phyloP scores from a whole-genome alignment of 164 flowering plant species.

The Chloranthus sessilifolius region DNA sequence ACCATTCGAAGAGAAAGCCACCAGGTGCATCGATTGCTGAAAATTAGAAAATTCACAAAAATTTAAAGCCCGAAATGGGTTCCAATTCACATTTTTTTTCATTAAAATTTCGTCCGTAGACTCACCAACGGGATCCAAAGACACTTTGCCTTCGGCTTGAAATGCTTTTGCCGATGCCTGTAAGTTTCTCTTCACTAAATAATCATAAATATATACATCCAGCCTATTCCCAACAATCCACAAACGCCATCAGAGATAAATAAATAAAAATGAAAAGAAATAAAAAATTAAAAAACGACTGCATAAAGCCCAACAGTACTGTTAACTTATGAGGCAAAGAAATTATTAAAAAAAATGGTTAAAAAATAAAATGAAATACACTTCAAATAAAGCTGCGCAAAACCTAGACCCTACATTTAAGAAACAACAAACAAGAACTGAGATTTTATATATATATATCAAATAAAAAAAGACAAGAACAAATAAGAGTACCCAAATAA shows the following conservation, averaged over 20 bases:
- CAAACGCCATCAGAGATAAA: neutral
- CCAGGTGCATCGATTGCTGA: conserved; percentile 88
- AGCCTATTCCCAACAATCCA: conserved; percentile 38
- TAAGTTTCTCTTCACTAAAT: conserved; percentile 63
- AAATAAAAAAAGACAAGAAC: too few species aligned
- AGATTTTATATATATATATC: too few species aligned
- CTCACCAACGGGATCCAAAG: conserved; percentile 74
- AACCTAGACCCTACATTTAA: too few species aligned
- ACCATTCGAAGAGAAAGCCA: conserved; percentile 86
- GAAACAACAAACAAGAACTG: too few species aligned
- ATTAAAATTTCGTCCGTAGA: neutral
- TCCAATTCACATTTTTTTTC: neutral
- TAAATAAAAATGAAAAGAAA: neutral
- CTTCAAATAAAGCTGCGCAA: too few species aligned
- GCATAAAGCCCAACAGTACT: too few species aligned
- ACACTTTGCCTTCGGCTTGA: conserved; percentile 67
- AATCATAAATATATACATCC: conserved; percentile 78
- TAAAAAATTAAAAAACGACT: neutral
- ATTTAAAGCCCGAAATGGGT: neutral
- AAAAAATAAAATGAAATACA: too few species aligned
- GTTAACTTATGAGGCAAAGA: too few species aligned
- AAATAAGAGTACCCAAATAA: too few species aligned
- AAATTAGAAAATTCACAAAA: conserved; percentile 1
- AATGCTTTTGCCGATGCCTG: conserved; percentile 64
- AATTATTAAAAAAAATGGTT: too few species aligned